phyloP scores from a whole-genome alignment of 139 green algal genomes.

The Chlamydomonas sp. region DNA sequence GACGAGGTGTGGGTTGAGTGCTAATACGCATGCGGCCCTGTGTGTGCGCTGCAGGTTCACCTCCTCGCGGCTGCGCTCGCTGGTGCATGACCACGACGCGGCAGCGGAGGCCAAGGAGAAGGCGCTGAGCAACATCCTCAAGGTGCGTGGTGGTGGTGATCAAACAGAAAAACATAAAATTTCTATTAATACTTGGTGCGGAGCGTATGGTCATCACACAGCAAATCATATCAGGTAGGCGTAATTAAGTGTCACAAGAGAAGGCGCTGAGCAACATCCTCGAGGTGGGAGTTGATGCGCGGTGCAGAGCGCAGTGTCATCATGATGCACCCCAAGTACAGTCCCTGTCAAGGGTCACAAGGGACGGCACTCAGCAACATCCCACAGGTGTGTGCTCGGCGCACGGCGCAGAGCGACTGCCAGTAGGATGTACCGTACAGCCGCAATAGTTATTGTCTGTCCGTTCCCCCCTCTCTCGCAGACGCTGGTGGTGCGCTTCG shows the following conservation, averaged over 20 bases:
- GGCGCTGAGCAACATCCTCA: constrained; percentile 66
- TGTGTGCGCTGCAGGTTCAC: constrained; percentile 57
- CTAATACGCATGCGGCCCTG: too few relatives aligned
- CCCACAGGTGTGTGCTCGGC: neutral
- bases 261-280: constrained; percentile 66
- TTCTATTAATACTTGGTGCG: neutral
- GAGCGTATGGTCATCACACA: too few relatives aligned
- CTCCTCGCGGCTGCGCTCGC: constrained; percentile 62
- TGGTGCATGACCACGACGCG: constrained; percentile 64
- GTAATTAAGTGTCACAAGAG: constrained; percentile 51
- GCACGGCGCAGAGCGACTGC: too few relatives aligned
- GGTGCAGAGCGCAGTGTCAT: too few relatives aligned
- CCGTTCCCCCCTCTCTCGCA: constrained; percentile 23
- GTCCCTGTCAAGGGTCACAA: neutral
- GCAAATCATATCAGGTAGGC: too few relatives aligned
- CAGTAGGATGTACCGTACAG: neutral
- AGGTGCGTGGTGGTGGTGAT: constrained; percentile 37
- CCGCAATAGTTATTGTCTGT: too few relatives aligned
- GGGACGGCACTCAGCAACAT: neutral
- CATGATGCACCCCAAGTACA: too few relatives aligned
- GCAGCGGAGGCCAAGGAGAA: constrained; percentile 69
- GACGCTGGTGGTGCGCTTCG: constrained; percentile 73
- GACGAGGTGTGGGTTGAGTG: too few relatives aligned
- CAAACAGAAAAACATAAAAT: neutral
- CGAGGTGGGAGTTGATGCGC: constrained; percentile 30